Evolutionary conservation across 179 eudicot species (phyloP), one percentile per base, ranked within the genome.

Genomic region (Beta macrorhiza): DNA sequence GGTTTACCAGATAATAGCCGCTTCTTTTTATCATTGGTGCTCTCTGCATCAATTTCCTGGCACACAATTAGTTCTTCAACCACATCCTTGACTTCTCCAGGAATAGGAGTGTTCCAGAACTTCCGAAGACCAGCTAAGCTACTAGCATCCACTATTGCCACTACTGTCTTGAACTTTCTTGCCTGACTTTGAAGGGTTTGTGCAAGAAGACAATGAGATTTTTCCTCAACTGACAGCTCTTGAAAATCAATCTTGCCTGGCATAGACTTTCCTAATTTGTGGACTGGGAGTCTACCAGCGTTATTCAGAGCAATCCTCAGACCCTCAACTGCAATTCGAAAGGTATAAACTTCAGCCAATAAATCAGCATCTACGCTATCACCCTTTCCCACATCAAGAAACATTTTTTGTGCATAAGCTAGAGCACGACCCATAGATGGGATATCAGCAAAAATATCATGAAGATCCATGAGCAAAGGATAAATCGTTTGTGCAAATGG

Each of bases 311-410:
- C 97, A 75, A 97, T 89, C 80, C 99, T 89, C 83, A 97, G 79
- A 37, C 95, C 97, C 87, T 97, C 99, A 75, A 92, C 97, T 22
- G 99, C 98, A 72, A 97, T 89, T 77, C 87, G 89, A 80, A 95
- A 97, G 77, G 90, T 83, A 85, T 90, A 89, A 71, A 94, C 91
- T 81, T 97, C 98, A 64, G 95, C 88, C 64, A 97, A 80, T 51
- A 84, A 57, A 53, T 89, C 84, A 29, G 81, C 73, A 79, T 92
- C 87, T 42, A 97, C 87, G 65, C 5, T 75, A 76, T 87, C 86
- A 67, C 98, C 98, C 67, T 81, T 89, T 81, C 86, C 88, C 16
- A 97, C 93, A 78, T 94, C 92, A 85, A 81, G 68, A 80, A 97
- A 89, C 97, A 94, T 86, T 86, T 87, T 93, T 79, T 94, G 98